Conservation (phyloP, 352 stramenopile species). For the Pythium monospermum region DNA sequence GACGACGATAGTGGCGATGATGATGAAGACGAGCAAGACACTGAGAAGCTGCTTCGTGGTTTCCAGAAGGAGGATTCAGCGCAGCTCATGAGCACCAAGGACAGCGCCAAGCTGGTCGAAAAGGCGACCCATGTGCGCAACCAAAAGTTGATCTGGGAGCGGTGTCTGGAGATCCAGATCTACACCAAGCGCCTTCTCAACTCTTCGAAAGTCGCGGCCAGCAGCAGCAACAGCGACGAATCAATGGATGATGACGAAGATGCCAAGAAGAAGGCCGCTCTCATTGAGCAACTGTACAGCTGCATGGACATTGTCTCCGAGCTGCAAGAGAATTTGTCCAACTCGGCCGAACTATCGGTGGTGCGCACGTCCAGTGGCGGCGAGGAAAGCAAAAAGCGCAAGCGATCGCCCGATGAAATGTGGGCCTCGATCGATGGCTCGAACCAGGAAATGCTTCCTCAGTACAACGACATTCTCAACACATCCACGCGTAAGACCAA, state of each 20-base stretch:
- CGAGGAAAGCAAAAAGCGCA: slow-evolving; percentile 52
- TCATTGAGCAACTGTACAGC: slow-evolving; percentile 45
- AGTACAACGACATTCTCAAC: slow-evolving; percentile 84
- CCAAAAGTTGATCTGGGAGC: slow-evolving; percentile 83
- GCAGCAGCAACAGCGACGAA: no score
- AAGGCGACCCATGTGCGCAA: slow-evolving; percentile 77
- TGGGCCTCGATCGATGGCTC: slow-evolving; percentile 43
- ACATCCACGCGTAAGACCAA: slow-evolving; percentile 73
- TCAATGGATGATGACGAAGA: slow-evolving; percentile 21
- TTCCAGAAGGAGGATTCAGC: slow-evolving; percentile 78
- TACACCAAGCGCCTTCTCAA: slow-evolving; percentile 75
- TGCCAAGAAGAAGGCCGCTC: slow-evolving; percentile 29
- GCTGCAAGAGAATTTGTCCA: slow-evolving; percentile 68
- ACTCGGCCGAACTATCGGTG: slow-evolving; percentile 42
- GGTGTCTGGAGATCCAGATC: slow-evolving; percentile 81
- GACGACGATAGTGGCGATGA: slow-evolving; percentile 31
- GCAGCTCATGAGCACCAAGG: slow-evolving; percentile 64
- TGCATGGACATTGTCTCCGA: slow-evolving; percentile 57
- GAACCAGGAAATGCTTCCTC: slow-evolving; percentile 47
- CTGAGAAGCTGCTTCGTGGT: slow-evolving; percentile 69
- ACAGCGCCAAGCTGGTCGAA: slow-evolving; percentile 72
- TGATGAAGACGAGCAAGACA: slow-evolving; percentile 46
- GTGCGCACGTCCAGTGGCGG: slow-evolving; percentile 6
- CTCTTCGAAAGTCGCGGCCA: slow-evolving; percentile 29
- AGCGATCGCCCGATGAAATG: slow-evolving; percentile 45